Evolutionary conservation across 768 basidiomycete species (phyloP).

Genomic region (Boletus reticulatus): DNA sequence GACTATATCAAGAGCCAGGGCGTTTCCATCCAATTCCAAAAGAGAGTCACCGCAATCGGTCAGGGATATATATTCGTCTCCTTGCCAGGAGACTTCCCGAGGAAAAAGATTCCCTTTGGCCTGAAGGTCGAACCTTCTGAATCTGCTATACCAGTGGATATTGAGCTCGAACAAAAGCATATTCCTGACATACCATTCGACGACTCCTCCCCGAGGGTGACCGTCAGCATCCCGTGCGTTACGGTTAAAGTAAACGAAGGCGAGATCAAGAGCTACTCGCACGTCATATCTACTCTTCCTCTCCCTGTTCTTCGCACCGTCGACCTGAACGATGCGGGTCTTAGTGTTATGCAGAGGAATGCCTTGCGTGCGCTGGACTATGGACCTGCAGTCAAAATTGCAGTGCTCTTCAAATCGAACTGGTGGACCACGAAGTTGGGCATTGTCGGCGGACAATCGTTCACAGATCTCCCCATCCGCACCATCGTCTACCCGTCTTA

Average conservation of each 20-base stretch:
- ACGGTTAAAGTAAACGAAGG: slow-evolving; percentile 8
- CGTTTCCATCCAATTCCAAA: slow-evolving; percentile 10
- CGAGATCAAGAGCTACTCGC: slow-evolving; percentile 27
- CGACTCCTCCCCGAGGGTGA: too few species aligned
- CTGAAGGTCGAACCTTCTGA: not conserved
- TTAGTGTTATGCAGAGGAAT: slow-evolving; percentile 32
- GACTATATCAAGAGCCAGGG: slow-evolving; percentile 6
- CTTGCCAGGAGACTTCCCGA: not conserved
- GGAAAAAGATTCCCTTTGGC: not conserved
- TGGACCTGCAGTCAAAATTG: slow-evolving; percentile 40
- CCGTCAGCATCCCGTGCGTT: not conserved
- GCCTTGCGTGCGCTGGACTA: slow-evolving; percentile 41
- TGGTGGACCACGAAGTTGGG: slow-evolving; percentile 41
- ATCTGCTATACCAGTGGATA: not conserved
- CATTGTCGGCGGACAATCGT: slow-evolving; percentile 41
- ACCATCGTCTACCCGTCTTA: slow-evolving; percentile 46
- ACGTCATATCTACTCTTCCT: slow-evolving; percentile 43
- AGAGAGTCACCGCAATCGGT: slow-evolving; percentile 20
- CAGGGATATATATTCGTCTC: not conserved
- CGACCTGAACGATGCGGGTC: slow-evolving; percentile 26
- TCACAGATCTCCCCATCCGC: slow-evolving; percentile 43
- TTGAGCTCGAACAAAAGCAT: not conserved
- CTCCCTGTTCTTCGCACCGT: slow-evolving; percentile 36
- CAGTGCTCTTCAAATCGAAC: slow-evolving; percentile 38
- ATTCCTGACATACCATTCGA: too few species aligned